Percentiles rank a stretch among this genome's conserved stretches.
phyloP scores from a whole-genome alignment of 73 alveolate genomes.

The Paramecium primaurelia region DNA sequence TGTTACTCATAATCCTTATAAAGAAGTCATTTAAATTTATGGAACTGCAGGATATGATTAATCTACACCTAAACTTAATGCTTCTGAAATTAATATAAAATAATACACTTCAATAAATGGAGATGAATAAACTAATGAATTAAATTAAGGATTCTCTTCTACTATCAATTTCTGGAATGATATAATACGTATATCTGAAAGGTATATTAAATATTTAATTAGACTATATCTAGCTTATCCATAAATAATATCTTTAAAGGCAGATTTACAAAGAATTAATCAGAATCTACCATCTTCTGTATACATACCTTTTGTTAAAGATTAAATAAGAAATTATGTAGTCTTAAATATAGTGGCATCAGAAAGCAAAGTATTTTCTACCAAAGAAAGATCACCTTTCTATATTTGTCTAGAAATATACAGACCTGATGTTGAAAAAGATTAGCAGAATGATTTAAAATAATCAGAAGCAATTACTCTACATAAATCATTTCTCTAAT shows the following conservation, averaged over 20 bases:
- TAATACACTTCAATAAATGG: background rate
- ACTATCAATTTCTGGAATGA: slow-evolving; percentile 53
- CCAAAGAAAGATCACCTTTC: slow-evolving; percentile 75
- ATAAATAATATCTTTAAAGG: slow-evolving; percentile 43
- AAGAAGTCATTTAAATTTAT: background rate
- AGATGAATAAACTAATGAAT: background rate
- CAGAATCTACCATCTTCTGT: slow-evolving; percentile 67
- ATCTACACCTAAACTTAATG: background rate
- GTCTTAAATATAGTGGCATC: slow-evolving; percentile 63
- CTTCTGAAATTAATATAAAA: background rate
- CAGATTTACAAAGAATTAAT: slow-evolving; percentile 60
- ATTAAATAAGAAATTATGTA: slow-evolving; percentile 59
- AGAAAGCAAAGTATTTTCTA: slow-evolving; percentile 67
- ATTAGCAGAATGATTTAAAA: background rate
- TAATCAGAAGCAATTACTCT: slow-evolving; percentile 4
- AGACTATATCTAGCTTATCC: slow-evolving; percentile 62
- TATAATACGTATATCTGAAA: slow-evolving; percentile 35
- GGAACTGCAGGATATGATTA: background rate
- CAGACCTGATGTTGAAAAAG: slow-evolving; percentile 66
- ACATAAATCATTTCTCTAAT: background rate
- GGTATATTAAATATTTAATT: slow-evolving; percentile 31
- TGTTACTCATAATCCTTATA: background rate
- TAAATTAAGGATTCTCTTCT: background rate
- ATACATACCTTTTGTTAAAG: slow-evolving; percentile 71
- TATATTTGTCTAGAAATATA: slow-evolving; percentile 69